Conservation (phyloP, 768 basidiomycete species). For the Pleurotus tuoliensis region DNA sequence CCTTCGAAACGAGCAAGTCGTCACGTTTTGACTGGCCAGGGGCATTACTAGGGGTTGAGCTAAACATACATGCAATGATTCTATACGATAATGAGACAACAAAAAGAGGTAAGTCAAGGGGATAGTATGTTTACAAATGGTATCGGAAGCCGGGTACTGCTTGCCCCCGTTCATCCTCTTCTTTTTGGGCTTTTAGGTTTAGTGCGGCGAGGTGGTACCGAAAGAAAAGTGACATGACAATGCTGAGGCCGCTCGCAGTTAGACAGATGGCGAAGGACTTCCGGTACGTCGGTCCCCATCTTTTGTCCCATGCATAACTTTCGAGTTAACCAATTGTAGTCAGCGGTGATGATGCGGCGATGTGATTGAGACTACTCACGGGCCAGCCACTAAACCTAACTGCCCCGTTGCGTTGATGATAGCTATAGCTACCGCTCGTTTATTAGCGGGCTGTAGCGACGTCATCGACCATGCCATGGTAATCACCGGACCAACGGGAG, state of each 20-base stretch:
- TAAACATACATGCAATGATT: conserved; percentile 1
- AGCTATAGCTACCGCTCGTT: conserved; percentile 6
- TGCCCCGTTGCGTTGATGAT: conserved; percentile 1
- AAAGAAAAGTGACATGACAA: conserved; percentile 9
- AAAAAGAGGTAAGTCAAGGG: neutral
- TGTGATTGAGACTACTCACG: neutral
- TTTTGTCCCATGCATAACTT: conserved; percentile 5
- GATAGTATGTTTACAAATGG: neutral
- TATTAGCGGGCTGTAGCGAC: conserved; percentile 3
- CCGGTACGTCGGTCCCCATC: conserved; percentile 6
- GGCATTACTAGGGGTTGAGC: too few relatives aligned
- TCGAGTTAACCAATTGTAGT: neutral
- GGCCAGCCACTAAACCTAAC: conserved; percentile 6
- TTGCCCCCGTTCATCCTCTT: conserved; percentile 9
- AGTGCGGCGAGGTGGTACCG: conserved; percentile 7
- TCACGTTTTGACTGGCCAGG: too few relatives aligned
- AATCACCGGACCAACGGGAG: neutral
- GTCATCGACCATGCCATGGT: conserved; percentile 2
- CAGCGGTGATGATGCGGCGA: conserved; percentile 2
- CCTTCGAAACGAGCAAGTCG: too few relatives aligned
- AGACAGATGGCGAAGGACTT: conserved; percentile 10
- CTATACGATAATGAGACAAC: conserved; percentile 1
- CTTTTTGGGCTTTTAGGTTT: conserved; percentile 6
- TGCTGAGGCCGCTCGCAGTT: conserved; percentile 7
- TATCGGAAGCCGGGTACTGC: conserved; percentile 7